Conservation (phyloP, 78 protist species). For the Chrysochromulina parva region DNA sequence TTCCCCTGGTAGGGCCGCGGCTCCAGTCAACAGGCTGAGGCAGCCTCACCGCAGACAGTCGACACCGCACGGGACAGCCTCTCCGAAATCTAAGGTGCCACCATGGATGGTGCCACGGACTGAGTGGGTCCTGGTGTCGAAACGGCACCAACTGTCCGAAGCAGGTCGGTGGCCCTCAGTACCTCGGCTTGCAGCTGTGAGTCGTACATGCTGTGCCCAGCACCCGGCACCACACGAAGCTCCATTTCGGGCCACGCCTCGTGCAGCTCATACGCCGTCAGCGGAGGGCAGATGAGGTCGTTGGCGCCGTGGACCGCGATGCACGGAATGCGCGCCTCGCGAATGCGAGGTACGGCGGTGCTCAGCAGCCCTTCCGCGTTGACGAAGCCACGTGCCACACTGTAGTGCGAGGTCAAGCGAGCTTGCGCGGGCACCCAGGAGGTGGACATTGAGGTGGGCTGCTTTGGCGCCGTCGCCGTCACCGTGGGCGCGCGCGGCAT, state of each 20-base stretch:
- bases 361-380: not conserved
- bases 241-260: slow-evolving; percentile 30
- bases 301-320: not conserved
- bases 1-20: too few species aligned
- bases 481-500: not conserved
- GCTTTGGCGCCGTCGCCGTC: not conserved
- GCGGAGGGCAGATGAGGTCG: slow-evolving; percentile 43
- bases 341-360: not conserved
- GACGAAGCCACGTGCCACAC: not conserved
- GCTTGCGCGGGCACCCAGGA: slow-evolving; percentile 19
- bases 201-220: slow-evolving; percentile 23
- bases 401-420: slow-evolving; percentile 23
- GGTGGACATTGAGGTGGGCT: too few species aligned
- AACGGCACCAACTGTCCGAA: not conserved
- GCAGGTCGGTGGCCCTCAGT: not conserved
- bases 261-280: slow-evolving; percentile 28
- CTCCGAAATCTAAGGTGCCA: too few species aligned
- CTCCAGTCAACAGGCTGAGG: too few species aligned
- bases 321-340: not conserved
- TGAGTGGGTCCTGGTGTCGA: too few species aligned
- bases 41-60: too few species aligned
- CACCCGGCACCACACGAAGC: not conserved
- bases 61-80: too few species aligned
- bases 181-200: not conserved
- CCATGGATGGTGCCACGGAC: too few species aligned